These are phyloP conservation scores for Draba incana DNA, from an alignment of 345 rosid species.

Conservation along the genomic window DNA sequence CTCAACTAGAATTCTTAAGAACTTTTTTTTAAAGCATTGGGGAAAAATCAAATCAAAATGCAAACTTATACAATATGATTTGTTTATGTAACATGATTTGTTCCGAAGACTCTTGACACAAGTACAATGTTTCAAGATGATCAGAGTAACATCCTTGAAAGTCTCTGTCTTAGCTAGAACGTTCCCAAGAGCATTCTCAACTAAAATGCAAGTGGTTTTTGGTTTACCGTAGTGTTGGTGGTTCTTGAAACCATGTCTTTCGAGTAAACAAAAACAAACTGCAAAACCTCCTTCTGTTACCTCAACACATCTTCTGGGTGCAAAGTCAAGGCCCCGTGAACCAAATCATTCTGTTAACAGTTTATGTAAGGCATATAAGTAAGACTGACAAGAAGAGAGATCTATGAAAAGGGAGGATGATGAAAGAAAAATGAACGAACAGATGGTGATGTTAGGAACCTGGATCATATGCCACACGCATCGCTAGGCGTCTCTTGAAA, in stretches of 20 bases:
- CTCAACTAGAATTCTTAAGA: no score
- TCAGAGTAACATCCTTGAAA: not conserved
- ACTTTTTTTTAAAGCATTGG: no score
- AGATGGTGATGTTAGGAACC: constrained; percentile 47
- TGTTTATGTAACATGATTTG: no score
- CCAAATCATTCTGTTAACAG: constrained; percentile 84
- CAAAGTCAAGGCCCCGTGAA: constrained; percentile 99
- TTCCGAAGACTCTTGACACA: not conserved
- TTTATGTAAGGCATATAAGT: constrained; percentile 28
- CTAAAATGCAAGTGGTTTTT: not conserved
- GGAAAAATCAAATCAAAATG: no score
- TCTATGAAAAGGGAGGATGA: not conserved
- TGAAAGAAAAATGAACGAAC: constrained; percentile 23
- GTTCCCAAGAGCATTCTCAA: not conserved
- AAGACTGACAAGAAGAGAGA: constrained; percentile 1
- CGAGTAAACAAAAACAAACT: not conserved
- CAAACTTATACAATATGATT: no score
- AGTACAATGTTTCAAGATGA: not conserved
- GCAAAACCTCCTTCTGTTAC: constrained; percentile 41
- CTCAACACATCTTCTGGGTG: constrained; percentile 90
- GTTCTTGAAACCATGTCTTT: constrained; percentile 48
- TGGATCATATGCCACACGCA: constrained; percentile 98
- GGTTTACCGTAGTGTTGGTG: constrained; percentile 65
- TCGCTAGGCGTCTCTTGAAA: constrained; percentile 92
- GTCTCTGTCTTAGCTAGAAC: not conserved